These are phyloP conservation scores for Aspergillus biplanus DNA, from an alignment of 495 filamentous ascomycete species.

Conservation along the genomic window DNA sequence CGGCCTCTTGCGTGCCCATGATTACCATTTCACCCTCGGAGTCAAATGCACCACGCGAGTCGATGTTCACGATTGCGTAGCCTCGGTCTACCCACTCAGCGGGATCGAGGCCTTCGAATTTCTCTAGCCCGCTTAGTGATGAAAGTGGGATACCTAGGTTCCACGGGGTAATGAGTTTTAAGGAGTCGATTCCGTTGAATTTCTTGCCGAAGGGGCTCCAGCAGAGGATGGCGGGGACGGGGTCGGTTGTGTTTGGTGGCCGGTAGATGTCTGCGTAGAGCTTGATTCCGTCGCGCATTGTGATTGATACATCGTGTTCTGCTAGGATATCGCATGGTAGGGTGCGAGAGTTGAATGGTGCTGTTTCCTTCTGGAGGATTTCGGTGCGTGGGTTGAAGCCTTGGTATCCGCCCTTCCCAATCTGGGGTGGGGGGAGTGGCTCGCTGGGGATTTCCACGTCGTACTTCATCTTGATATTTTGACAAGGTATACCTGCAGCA, in stretches of 20 bases:
- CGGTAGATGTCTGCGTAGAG: slow-evolving; percentile 37
- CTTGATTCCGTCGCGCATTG: slow-evolving; percentile 23
- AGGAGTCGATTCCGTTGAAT: slow-evolving; percentile 15
- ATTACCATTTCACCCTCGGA: slow-evolving; percentile 38
- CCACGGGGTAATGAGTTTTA: slow-evolving; percentile 24
- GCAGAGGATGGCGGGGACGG: slow-evolving; percentile 37
- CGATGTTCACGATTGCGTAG: slow-evolving; percentile 45
- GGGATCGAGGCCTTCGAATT: slow-evolving; percentile 58
- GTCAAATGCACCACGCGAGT: slow-evolving; percentile 38
- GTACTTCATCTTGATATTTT: too few relatives aligned
- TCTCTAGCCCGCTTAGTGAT: slow-evolving; percentile 30
- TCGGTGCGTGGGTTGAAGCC: slow-evolving; percentile 9
- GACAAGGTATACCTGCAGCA: too few relatives aligned
- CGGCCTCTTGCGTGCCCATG: slow-evolving; percentile 25
- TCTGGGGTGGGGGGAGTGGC: too few relatives aligned
- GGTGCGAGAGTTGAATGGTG: slow-evolving; percentile 1
- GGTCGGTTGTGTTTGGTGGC: slow-evolving; percentile 9
- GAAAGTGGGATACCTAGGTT: slow-evolving; percentile 24
- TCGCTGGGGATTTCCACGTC: neutral
- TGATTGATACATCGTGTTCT: slow-evolving; percentile 19
- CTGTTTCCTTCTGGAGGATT: slow-evolving; percentile 16
- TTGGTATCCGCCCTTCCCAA: neutral
- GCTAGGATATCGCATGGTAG: slow-evolving; percentile 17
- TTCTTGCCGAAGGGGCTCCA: slow-evolving; percentile 43
- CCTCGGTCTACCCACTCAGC: slow-evolving; percentile 42